Base-by-base conservation (phyloP, 2,329 filamentous ascomycete genomes). In the Teratosphaeria destructans region DNA sequence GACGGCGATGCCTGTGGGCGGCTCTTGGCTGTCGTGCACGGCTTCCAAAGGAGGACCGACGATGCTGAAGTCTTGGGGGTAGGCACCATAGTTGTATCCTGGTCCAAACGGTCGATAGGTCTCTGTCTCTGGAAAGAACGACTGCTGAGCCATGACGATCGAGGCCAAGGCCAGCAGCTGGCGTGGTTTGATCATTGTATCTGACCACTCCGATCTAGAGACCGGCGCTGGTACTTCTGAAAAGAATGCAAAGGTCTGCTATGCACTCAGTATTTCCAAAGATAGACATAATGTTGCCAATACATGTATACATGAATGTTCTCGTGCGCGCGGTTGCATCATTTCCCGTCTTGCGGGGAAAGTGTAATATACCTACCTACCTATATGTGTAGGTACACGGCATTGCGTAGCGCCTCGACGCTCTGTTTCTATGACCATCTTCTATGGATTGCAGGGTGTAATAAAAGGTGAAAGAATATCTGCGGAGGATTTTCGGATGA, bases 1-100 rank as follows among this genome's bases (percentile, higher is more conserved):
- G 8, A 77, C 66, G 6, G 74, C 75, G 12, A 77, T 65, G 14
- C 75, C 75, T 5, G 75, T 76, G 0, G 74, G 72, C 14, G 73
- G 68, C 16, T 64, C 63, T 47, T 68, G 64, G 43, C 71, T 74
- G 54, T 76, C 72, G 58, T 77, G 74, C 5, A 76, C 67, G 2
- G 72, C 67, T 60, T 76, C 67, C 1, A 76, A 64, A 11, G 69
- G 66, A 27, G 70, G 67, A 6, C 74, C 73, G 14, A 74, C 69
- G 29, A 76, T 64, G 58, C 64, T 68, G 62, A 74, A 76, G 64
- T 75, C 73, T 53, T 71, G 66, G 3, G 70, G 69, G 39, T 63
- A 68, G n/a, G 64, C 63, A 19, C 66, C 66, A 29, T 47, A 61
- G 54, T 61, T 65, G 61, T 60, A 65, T 32, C 63, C 63, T 59